Evolutionary conservation across 805 yeast species (phyloP).

Genomic region (Kodamaea kaohsiungensis): DNA sequence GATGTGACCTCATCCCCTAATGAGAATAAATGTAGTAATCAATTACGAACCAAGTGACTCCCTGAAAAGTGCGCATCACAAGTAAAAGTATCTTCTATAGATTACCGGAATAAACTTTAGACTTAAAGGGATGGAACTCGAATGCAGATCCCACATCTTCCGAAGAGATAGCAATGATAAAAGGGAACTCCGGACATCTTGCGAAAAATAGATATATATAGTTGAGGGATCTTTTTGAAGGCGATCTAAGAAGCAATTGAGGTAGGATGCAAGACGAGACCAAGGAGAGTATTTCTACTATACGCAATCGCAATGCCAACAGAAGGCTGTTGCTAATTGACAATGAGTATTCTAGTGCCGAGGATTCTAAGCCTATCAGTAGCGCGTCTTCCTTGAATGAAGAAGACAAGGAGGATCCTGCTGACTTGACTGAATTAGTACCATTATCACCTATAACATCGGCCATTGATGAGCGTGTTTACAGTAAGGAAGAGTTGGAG

Average conservation of each 20-base stretch:
- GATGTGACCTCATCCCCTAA: too few relatives aligned
- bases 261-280: not conserved
- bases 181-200: not conserved
- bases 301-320: slow-evolving; percentile 7
- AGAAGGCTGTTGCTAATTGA: slow-evolving; percentile 10
- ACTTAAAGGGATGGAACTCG: not conserved
- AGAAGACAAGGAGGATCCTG: not conserved
- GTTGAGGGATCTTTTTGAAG: not conserved
- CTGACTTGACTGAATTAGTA: not conserved
- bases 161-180: not conserved
- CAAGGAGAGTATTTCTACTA: slow-evolving; percentile 5
- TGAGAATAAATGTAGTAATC: too few relatives aligned
- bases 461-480: not conserved
- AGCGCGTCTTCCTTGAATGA: not conserved
- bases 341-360: not conserved
- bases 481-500: slow-evolving; percentile 1
- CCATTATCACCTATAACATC: slow-evolving; percentile 1
- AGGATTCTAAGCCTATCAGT: slow-evolving; percentile 9
- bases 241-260: not conserved
- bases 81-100: not conserved
- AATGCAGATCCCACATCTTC: not conserved
- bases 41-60: too few relatives aligned
- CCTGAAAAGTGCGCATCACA: too few relatives aligned
- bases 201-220: too few relatives aligned
- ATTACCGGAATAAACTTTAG: not conserved